Percentiles rank a stretch among this genome's conserved stretches.
Evolutionary conservation across 257 asterid species (phyloP).

Genomic region (Ophiorrhiza pumila): DNA sequence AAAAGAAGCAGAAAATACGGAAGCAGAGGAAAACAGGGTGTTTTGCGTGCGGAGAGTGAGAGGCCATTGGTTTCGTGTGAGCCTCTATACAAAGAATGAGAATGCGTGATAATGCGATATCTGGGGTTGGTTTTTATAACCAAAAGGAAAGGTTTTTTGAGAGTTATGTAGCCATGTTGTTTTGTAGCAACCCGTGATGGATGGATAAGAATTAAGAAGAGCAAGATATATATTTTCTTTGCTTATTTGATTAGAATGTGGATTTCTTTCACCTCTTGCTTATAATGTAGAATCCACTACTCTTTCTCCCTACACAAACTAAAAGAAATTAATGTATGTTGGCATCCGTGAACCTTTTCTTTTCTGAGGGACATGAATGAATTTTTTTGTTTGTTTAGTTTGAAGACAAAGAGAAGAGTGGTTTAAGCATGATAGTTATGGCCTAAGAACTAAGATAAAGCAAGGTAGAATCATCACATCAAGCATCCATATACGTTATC

Average conservation of each 20-base stretch:
- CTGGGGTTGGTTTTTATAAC: conserved; percentile 30
- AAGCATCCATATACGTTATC: background rate
- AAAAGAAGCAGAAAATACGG: conserved; percentile 5
- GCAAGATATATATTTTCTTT: conserved; percentile 3
- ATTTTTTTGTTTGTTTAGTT: conserved; percentile 9
- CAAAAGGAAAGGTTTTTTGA: background rate
- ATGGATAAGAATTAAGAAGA: conserved; percentile 19
- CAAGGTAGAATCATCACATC: background rate
- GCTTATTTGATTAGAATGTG: background rate
- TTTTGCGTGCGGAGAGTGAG: conserved; percentile 15
- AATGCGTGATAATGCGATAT: conserved; percentile 3
- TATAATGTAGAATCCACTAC: conserved; percentile 22
- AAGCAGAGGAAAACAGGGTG: conserved; percentile 25
- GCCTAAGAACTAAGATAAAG: conserved; percentile 3
- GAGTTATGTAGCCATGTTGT: too few relatives aligned
- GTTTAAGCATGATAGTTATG: background rate
- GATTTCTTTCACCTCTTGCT: conserved; percentile 16
- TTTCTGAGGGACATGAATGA: background rate
- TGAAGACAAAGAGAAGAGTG: conserved; percentile 11
- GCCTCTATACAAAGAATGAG: background rate
- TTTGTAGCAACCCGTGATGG: conserved; percentile 70
- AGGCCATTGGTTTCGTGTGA: conserved; percentile 41
- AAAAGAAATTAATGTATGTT: background rate
- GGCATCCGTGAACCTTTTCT: conserved; percentile 34
- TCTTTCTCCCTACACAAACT: background rate